Conservation (phyloP, 2,329 filamentous ascomycete genomes). For the Neopestalotiopsis sp. region DNA sequence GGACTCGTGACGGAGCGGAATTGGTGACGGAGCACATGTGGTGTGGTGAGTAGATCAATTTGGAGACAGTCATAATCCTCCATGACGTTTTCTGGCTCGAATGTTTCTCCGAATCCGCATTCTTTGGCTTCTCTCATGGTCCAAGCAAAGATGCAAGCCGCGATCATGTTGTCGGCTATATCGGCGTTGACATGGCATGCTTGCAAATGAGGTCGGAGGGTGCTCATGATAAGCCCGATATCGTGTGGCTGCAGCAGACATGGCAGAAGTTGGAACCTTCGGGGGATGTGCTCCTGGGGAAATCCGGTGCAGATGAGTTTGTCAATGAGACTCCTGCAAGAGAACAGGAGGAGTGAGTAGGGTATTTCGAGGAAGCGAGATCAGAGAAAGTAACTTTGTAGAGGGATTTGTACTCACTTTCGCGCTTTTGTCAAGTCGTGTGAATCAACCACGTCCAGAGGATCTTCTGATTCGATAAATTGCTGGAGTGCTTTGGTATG, state of each 20-base stretch:
- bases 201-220: background rate
- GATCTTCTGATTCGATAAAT: background rate
- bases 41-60: conserved; percentile 1
- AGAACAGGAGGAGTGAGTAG: background rate
- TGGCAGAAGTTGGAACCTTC: background rate
- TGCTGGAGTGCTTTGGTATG: background rate
- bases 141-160: conserved; percentile 5
- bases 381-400: background rate
- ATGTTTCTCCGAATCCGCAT: background rate
- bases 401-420: background rate
- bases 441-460: background rate
- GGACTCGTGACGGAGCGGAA: background rate
- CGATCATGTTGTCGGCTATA: background rate
- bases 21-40: background rate
- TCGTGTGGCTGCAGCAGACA: background rate
- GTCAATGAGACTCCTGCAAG: conserved; percentile 3
- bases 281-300: background rate
- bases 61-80: conserved; percentile 4
- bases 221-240: background rate
- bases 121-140: background rate
- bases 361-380: background rate
- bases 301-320: background rate
- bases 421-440: background rate
- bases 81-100: background rate
- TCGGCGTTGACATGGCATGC: background rate